Percentiles rank a stretch among this genome's conserved stretches.
Evolutionary conservation across 768 basidiomycete genomes (phyloP).

Genomic region (Macrocybe gigantea): DNA sequence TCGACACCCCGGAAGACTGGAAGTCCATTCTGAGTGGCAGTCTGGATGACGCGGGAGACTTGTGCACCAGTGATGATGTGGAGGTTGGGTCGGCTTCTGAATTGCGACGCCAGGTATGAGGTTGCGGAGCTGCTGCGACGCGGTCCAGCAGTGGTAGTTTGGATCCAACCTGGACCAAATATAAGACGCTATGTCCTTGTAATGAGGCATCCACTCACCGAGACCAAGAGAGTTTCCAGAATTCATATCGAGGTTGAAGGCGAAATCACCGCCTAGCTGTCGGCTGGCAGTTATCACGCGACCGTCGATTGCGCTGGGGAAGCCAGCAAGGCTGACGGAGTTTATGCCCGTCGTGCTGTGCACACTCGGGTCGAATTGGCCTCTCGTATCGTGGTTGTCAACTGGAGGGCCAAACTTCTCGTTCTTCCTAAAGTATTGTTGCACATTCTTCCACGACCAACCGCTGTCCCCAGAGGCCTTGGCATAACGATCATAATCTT

Average conservation of each 20-base stretch:
- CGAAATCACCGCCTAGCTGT: constrained; percentile 13
- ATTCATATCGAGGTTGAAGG: constrained; percentile 16
- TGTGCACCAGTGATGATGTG: no score
- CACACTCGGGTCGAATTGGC: constrained; percentile 21
- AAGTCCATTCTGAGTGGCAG: no score
- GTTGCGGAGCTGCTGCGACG: constrained; percentile 15
- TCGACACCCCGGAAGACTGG: no score
- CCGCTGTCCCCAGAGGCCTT: constrained; percentile 10
- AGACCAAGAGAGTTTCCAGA: constrained; percentile 17
- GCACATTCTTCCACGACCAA: constrained; percentile 24
- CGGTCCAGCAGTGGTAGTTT: constrained; percentile 6
- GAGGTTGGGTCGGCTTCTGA: constrained; percentile 4
- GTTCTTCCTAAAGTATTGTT: constrained; percentile 22
- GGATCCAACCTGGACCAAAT: constrained; percentile 7
- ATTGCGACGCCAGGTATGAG: constrained; percentile 14
- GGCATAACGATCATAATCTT: constrained; percentile 11
- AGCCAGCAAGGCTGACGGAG: constrained; percentile 18
- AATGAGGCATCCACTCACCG: constrained; percentile 3
- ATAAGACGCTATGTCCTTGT: not conserved
- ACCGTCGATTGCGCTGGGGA: constrained; percentile 13
- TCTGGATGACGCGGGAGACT: no score
- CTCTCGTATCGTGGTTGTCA: constrained; percentile 21
- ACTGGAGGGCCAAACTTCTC: constrained; percentile 15
- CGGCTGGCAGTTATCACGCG: constrained; percentile 19
- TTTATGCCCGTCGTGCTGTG: constrained; percentile 21